Base-by-base conservation (phyloP, 257 asterid species). In the Verbena officinalis region DNA sequence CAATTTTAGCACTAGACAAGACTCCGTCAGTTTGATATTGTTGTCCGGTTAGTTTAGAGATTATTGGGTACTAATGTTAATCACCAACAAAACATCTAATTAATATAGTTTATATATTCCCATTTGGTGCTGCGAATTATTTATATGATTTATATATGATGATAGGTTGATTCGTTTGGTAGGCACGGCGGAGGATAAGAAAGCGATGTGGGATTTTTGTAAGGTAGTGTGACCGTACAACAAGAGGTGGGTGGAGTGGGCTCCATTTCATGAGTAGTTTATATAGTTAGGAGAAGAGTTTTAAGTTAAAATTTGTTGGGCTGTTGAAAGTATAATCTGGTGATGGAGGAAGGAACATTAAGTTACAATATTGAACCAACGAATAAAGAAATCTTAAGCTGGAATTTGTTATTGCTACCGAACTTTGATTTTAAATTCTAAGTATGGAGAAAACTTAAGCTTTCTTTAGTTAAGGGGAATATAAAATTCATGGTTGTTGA, bases 161-260 rank as follows among this genome's bases (percentile, higher is more conserved):
- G 67, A 64, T 65, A 50, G 48, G 2, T 81, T 74, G 83, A 73
- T 71, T 71, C 13, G 62, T 74, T 71, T 73, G 90, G 76, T 77
- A 21, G 83, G 73, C 65, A 40, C n/a, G n/a, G 33, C 33, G 2
- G 75, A 70, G 69, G 77, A 75, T 74, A 72, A 72, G 81, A 74
- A 68, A 69, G 77, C 6, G 69, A 75, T 54, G 65, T 68, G 69
- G 62, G 76, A 72, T 57, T 53, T 54, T 75, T 64, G 73, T 43
- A 58, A 81, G 85, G 45, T 76, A 79, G 68, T 71, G 81, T 59
- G 80, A 83, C 76, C 69, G 67, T 83, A 77, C 83, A 83, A 77
- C 87, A 64, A 81, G 62, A 83, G 88, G 84, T 84, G 69, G 96
- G 91, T 86, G 69, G 51, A 6, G 86, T 82, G 91, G 90, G 88